Evolutionary conservation across 306 rosid species (phyloP), one percentile per base, ranked within the genome.

Genomic region (Lablab purpureus): DNA sequence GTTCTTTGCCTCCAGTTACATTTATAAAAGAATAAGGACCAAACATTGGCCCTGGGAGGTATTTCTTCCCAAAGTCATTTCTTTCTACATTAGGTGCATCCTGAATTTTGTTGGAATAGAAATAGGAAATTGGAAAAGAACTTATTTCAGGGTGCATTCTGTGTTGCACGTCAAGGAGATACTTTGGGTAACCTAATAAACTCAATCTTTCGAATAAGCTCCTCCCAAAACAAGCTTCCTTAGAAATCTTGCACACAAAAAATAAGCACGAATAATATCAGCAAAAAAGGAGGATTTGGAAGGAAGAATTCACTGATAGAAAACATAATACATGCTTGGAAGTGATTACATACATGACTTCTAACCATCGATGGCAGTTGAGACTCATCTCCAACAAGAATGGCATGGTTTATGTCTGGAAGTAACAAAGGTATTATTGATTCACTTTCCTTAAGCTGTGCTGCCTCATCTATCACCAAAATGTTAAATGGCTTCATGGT

Each of bases 91-190:
- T 85, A 1, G 87, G 85, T 22, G 92, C 93, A 55, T 93, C 82
- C 3, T 22, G 34, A 27, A 91, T 84, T 87, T 56, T 41, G 67
- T 86, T 75, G 32, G 2, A 0, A 73, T 93, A 93, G 56, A 91
- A 91, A 40, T 40, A 72, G 4, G 71, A 70, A 84, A 88, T 93
- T 30, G 98, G 94, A 62, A 93, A 93, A 0, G 15, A 79, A 71
- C 96, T 89, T 45, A 93, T 89, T 3, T 87, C 75, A 0, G 96
- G 96, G 28, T 93, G 91, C 98, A 93, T 93, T 22, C 96, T 80
- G 62, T 91, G 88, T 37, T 93, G 98, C 74, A 71, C 50, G 41
- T 81, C 78, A 22, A 93, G 88, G 74, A 91, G 87, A 34, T 87
- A 86, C 64, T 87, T 89, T 0, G 85, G 25, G 23, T 69, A 80